Evolutionary conservation across 192 early-diverging fungal species (phyloP).

Genomic region (Backusella macrospora): DNA sequence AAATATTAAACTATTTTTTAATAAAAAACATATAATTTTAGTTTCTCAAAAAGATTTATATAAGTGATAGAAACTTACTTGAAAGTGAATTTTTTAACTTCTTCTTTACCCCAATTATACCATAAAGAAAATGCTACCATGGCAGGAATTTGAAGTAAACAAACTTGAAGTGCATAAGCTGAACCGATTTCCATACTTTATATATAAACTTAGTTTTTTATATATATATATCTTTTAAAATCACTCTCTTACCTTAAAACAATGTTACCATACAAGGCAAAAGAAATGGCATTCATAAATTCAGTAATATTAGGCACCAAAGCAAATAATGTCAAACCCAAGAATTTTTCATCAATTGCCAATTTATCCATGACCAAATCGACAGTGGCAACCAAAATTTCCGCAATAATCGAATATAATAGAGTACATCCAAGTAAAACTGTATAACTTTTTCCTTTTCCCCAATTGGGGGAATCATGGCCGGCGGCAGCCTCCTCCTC

Average conservation of each 20-base stretch:
- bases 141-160: constrained; percentile 92
- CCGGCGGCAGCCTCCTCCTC: constrained; percentile 67
- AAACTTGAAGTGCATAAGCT: constrained; percentile 94
- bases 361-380: constrained; percentile 75
- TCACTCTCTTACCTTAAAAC: constrained; percentile 52
- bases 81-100: constrained; percentile 37
- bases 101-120: constrained; percentile 46
- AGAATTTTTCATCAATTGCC: constrained; percentile 81
- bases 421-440: constrained; percentile 84
- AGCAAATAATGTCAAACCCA: constrained; percentile 94
- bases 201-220: not conserved
- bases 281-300: constrained; percentile 93
- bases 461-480: constrained; percentile 95
- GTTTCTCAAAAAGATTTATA: not conserved
- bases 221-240: no score
- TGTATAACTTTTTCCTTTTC: constrained; percentile 71
- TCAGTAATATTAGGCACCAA: constrained; percentile 94
- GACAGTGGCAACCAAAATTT: constrained; percentile 87
- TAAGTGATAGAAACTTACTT: constrained; percentile 25
- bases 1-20: constrained; percentile 38
- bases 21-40: not conserved
- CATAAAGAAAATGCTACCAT: constrained; percentile 84
- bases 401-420: constrained; percentile 86
- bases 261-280: constrained; percentile 90
- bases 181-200: constrained; percentile 88